These are phyloP conservation scores for Saksenaea oblongispora DNA, from an alignment of 371 early-diverging fungal species.

Conservation along the genomic window DNA sequence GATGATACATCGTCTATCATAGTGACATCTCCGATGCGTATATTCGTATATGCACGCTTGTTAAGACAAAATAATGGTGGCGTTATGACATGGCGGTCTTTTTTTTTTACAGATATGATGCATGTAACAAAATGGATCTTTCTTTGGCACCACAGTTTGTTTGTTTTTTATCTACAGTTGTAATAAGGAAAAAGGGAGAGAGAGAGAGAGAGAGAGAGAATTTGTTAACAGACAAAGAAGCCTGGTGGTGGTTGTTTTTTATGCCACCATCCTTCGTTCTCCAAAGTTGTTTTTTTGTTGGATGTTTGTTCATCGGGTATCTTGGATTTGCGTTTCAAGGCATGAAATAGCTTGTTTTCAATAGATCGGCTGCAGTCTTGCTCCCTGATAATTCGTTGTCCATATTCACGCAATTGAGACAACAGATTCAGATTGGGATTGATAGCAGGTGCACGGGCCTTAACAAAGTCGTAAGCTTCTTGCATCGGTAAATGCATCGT, in stretches of 20 bases:
- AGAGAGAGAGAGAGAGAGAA: background rate
- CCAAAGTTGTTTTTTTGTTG: background rate
- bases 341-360: background rate
- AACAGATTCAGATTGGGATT: slow-evolving; percentile 82
- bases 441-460: slow-evolving; percentile 67
- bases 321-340: background rate
- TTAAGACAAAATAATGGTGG: background rate
- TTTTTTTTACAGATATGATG: background rate
- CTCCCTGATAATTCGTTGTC: slow-evolving; percentile 24
- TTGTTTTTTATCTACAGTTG: background rate
- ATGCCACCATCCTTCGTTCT: slow-evolving; percentile 2
- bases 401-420: slow-evolving; percentile 80
- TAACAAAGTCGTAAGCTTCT: slow-evolving; percentile 82
- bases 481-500: slow-evolving; percentile 55
- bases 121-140: background rate
- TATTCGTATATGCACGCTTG: background rate
- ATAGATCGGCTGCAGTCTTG: background rate
- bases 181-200: background rate
- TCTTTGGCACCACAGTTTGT: background rate
- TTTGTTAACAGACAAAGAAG: background rate
- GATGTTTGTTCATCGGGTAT: background rate
- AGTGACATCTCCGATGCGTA: too few species aligned
- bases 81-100: background rate
- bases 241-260: background rate
- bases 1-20: too few species aligned